Base-by-base conservation (phyloP, 2,329 filamentous ascomycete genomes). In the Diaporthe humulicola region DNA sequence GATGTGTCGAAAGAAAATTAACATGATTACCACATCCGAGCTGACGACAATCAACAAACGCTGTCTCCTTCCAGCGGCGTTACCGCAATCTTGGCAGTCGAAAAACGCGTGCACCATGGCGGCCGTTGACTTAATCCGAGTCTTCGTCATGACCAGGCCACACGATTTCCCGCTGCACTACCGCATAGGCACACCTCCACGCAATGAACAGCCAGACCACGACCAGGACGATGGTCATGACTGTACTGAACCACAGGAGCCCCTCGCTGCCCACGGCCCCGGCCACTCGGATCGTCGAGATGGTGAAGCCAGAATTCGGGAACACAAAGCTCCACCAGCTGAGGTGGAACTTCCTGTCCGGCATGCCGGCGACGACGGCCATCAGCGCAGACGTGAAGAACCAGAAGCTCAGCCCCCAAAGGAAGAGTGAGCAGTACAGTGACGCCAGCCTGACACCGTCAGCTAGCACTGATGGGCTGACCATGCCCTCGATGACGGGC, bases 321-420 rank as follows among this genome's bases (percentile, higher is more conserved):
- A 93, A 93, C 45, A 93, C 88, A 81, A 92, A 91, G 8, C 90
- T 90, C 87, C 89, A 92, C 91, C 90, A 93, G 71, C 83, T 86
- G 42, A 86, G 80, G 74, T 84, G 85, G 74, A 87, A 87, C 67
- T 70, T 77, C 70, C 78, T 76, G 57, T 81, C 80, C 19, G 79
- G 80, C 75, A 82, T 81, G 22, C 83, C 84, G 6, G 80, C 77
- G 73, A 86, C 74, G 10, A 88, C 84, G n/a, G 87, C 87, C 36
- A 87, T 82, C 28, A 83, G 80, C 3, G 86, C 86, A 30, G 87
- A 85, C 64, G 83, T 85, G 80, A 90, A 91, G 88, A 88, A 90
- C 89, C 90, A 92, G 19, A 88, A 80, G 66, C 86, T 86, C 30
- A 94, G 81, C 0, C 90, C 88, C 93, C 93, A 95, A 14, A 95